Base-by-base conservation (phyloP, 352 stramenopile species). In the Phytophthora meadii region DNA sequence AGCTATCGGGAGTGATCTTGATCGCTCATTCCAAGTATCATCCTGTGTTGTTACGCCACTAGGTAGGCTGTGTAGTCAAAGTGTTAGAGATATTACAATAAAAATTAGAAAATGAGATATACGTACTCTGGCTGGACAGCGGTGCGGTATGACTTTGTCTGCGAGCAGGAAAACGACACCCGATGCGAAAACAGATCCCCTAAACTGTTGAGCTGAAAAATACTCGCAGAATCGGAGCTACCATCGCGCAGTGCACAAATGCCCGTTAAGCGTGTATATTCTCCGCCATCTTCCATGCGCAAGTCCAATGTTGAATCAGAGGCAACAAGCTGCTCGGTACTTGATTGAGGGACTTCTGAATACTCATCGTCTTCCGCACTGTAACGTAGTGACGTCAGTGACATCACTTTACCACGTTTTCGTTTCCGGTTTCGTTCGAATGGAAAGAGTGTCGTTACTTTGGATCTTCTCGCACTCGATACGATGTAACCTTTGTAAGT, bases 171-270 rank as follows among this genome's bases (percentile, higher is more conserved):
- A 41, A 71, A 76, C 25, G 82, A 78, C 22, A 93, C 74, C 9
- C 62, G 64, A 55, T 93, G 84, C 4, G 75, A 86, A 52, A 81
- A 89, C 2, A 93, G 40, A 48, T 93, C 84, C 3, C 84, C 84
- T 22, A 88, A 44, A 54, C 65, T 79, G 54, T 82, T 93, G n/a
- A 93, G 48, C 54, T 90, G 79, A 42, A 90, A 93, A 52, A 89
- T 70, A 30, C 55, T 66, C 1, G 71, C 64, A n/a, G 32, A 74
- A 54, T 54, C 9, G 8, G 60, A 57, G 30, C 62, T 50, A 53
- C 69, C 48, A 47, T 72, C 50, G 17, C 57, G 56, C 11, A 93
- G 64, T 1, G 75, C 75, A 17, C 76, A 83, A 14, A 90, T 46
- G 7, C 84, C 84, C 4, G 75, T 60, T 28, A 93, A 65, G 51